These are phyloP conservation scores for Diaporthe eres DNA, from an alignment of 2,329 filamentous ascomycete species.

Conservation along the genomic window DNA sequence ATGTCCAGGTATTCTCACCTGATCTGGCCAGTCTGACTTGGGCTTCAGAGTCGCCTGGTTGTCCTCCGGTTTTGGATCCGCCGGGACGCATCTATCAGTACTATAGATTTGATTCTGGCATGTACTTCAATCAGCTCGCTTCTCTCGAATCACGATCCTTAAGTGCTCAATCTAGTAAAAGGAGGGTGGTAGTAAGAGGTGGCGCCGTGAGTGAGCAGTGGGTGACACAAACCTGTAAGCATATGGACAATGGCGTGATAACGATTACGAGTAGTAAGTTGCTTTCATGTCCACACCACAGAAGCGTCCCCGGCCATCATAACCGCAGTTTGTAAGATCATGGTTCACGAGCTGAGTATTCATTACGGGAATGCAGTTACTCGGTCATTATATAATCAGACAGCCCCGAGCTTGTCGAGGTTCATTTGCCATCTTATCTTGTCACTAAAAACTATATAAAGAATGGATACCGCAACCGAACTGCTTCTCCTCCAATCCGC, in stretches of 20 bases:
- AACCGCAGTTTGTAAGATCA: not conserved
- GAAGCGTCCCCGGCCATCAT: not conserved
- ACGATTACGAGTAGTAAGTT: no score
- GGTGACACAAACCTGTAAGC: no score
- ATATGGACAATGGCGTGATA: no score
- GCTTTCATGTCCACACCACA: not conserved
- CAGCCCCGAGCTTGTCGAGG: not conserved
- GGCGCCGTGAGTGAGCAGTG: not conserved
- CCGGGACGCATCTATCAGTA: not conserved
- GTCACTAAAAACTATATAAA: slow-evolving; percentile 9
- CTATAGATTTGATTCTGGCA: no score
- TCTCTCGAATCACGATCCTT: no score
- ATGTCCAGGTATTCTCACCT: not conserved
- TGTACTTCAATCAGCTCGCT: no score
- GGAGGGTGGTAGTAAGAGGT: not conserved
- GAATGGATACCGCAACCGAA: not conserved
- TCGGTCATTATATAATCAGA: not conserved
- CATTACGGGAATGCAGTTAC: not conserved
- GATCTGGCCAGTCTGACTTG: not conserved
- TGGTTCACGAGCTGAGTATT: not conserved
- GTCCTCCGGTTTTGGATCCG: not conserved
- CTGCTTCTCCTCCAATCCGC: not conserved
- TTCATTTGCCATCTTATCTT: slow-evolving; percentile 1
- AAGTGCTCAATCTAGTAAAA: not conserved
- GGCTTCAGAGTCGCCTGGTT: not conserved